A percentile compares a stretch with the other conserved stretches of the same genome.
Conservation (phyloP, 2,329 filamentous ascomycete genomes). For the Ceratocystis colombiana region DNA sequence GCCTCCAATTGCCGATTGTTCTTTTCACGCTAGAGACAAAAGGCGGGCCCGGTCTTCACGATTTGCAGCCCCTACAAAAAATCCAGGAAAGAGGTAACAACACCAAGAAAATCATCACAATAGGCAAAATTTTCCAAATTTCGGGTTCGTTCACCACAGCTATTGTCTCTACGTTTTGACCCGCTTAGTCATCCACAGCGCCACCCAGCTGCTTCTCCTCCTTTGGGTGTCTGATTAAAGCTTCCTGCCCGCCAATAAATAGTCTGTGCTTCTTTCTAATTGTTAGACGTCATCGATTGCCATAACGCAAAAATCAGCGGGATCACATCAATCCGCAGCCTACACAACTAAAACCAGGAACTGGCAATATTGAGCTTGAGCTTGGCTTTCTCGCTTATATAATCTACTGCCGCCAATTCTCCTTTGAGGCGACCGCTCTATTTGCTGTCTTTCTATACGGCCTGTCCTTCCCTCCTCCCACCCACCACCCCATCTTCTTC, state of each 20-base stretch:
- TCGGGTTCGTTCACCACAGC: neutral
- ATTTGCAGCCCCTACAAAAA: conserved; percentile 13
- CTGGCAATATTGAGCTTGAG: neutral
- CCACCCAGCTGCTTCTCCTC: neutral
- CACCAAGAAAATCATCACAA: neutral
- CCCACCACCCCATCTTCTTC: neutral
- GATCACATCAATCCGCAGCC: neutral
- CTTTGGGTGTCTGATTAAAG: neutral
- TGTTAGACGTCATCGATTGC: conserved; percentile 8
- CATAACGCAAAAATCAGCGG: neutral
- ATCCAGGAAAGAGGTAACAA: neutral
- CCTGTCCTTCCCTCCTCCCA: neutral
- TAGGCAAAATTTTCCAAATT: neutral
- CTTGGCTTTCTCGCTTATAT: neutral
- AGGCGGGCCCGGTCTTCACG: conserved; percentile 1
- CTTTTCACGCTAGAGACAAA: neutral
- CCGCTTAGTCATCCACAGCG: neutral
- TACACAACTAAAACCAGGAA: neutral
- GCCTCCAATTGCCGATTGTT: neutral
- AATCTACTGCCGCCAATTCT: neutral
- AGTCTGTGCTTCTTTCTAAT: conserved; percentile 5
- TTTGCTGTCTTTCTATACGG: too few species aligned
- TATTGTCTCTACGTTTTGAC: neutral
- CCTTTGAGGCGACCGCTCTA: neutral
- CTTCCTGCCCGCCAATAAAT: conserved; percentile 5